Percentiles rank a stretch among this genome's conserved stretches.
Conservation (phyloP, 2,329 filamentous ascomycete genomes). For the Calonectria montana region DNA sequence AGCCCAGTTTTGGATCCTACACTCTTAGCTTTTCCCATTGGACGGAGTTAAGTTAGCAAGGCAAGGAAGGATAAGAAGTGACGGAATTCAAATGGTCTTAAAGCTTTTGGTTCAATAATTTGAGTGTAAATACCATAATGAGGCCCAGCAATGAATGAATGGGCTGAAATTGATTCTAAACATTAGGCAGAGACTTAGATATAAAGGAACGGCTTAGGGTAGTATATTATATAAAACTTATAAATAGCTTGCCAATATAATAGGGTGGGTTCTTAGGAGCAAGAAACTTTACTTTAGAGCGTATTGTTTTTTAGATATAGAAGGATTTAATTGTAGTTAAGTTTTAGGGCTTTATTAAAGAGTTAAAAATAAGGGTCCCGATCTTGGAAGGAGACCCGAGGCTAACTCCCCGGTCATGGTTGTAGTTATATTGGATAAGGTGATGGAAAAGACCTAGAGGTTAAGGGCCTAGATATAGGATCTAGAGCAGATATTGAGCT, state of each 20-base stretch:
- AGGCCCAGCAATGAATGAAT: background rate
- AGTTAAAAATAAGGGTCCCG: background rate
- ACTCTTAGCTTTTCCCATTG: conserved; percentile 1
- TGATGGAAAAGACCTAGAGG: background rate
- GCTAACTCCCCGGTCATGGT: background rate
- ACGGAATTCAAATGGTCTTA: background rate
- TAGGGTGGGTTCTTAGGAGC: too few relatives aligned
- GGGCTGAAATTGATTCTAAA: background rate
- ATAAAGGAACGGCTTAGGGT: background rate
- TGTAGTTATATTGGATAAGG: background rate
- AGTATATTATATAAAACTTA: background rate
- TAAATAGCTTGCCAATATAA: background rate
- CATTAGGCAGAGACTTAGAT: background rate
- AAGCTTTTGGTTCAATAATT: background rate
- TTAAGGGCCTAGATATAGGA: background rate
- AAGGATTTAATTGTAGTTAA: background rate
- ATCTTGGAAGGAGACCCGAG: background rate
- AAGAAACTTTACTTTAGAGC: too few relatives aligned
- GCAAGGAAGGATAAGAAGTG: background rate
- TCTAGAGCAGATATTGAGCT: background rate
- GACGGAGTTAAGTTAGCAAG: background rate
- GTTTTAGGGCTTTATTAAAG: background rate
- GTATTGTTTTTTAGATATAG: background rate
- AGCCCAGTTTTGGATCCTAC: too few relatives aligned
- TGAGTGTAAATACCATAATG: background rate